Evolutionary conservation across 2,329 filamentous ascomycete species (phyloP).

Genomic region (Phyllosticta ampelicida): DNA sequence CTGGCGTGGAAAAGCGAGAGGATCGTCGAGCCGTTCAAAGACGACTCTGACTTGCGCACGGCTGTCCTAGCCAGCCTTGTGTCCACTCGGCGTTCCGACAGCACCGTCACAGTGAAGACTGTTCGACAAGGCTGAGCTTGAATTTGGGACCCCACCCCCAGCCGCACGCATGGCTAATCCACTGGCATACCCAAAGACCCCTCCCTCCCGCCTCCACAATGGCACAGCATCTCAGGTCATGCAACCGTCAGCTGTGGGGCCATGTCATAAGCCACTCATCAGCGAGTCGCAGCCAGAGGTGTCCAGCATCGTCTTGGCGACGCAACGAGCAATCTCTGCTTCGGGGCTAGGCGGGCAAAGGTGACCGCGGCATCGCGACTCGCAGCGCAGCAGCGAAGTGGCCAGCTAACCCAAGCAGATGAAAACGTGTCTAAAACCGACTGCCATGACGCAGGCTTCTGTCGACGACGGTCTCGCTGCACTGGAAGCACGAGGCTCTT

Average conservation of each 20-base stretch:
- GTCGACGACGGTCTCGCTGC: neutral
- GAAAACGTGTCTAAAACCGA: neutral
- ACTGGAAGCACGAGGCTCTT: neutral
- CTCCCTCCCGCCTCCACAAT: neutral
- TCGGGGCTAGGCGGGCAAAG: neutral
- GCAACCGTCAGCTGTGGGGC: neutral
- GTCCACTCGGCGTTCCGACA: neutral
- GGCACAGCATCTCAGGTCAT: neutral
- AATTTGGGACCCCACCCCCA: neutral
- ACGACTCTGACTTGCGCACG: no score
- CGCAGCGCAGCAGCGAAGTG: neutral
- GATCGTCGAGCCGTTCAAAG: neutral
- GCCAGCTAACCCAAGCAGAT: neutral
- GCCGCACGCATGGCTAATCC: neutral
- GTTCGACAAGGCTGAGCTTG: neutral
- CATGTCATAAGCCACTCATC: neutral
- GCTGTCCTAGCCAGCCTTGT: no score
- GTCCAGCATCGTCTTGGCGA: neutral
- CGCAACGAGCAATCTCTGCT: neutral
- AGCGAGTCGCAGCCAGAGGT: neutral
- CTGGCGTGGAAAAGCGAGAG: neutral
- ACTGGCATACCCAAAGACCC: neutral
- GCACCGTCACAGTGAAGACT: no score
- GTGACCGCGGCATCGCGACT: neutral
- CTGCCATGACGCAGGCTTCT: neutral